These are phyloP conservation scores for Pythium brachiatum DNA, from an alignment of 352 stramenopile species.

Conservation along the genomic window DNA sequence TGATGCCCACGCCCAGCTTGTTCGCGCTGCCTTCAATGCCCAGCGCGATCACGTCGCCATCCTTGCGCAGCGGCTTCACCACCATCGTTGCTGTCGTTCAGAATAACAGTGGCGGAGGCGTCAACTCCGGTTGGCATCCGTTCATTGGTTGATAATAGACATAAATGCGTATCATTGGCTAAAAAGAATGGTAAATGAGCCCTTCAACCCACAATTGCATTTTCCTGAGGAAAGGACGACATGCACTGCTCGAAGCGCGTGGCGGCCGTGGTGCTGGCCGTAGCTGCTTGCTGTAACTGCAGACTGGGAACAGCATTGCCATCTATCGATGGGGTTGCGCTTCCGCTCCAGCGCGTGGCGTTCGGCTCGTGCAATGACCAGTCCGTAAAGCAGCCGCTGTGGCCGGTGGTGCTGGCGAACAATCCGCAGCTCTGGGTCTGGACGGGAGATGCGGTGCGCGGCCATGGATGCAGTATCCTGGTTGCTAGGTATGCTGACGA, in stretches of 20 bases:
- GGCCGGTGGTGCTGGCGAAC: conserved; percentile 18
- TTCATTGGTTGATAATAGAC: conserved; percentile 24
- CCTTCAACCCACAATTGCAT: conserved; percentile 10
- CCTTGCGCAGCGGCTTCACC: conserved; percentile 49
- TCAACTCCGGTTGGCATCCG: conserved; percentile 21
- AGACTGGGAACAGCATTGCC: not conserved
- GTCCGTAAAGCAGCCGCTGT: conserved; percentile 29
- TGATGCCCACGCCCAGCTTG: conserved; percentile 93
- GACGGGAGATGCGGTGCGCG: conserved; percentile 32
- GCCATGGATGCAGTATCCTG: not conserved
- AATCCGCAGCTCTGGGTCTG: conserved; percentile 40
- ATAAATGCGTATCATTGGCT: conserved; percentile 27
- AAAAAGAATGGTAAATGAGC: conserved; percentile 20
- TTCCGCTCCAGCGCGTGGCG: conserved; percentile 26
- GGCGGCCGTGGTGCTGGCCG: not conserved
- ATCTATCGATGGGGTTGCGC: not conserved
- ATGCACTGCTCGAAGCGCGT: not conserved
- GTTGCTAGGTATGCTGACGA: not conserved
- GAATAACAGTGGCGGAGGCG: conserved; percentile 16
- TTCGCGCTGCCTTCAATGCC: conserved; percentile 99
- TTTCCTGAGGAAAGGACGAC: not conserved
- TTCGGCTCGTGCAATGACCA: conserved; percentile 42
- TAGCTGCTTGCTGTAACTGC: too few relatives aligned
- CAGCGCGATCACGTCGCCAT: conserved; percentile 88
- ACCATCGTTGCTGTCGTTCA: conserved; percentile 11